A percentile compares a stretch with the other conserved stretches of the same genome.
These are phyloP conservation scores for Stachybotrys chartarum DNA, from an alignment of 2,329 filamentous ascomycete genomes.

Conservation along the genomic window DNA sequence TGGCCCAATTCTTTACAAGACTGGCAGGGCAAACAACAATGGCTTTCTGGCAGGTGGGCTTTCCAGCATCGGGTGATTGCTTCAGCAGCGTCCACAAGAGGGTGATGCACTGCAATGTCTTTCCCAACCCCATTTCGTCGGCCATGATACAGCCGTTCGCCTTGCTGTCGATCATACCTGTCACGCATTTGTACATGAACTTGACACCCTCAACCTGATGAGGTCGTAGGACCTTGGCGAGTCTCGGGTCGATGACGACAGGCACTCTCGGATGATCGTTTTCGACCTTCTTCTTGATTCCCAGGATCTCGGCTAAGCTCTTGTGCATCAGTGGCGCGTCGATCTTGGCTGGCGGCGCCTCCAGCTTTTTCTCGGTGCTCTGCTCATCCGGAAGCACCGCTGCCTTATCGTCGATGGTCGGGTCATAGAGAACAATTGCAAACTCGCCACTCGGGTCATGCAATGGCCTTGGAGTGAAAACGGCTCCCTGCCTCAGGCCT, in stretches of 20 bases:
- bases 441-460: slow-evolving; percentile 96
- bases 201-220: slow-evolving; percentile 98
- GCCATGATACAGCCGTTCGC: slow-evolving; percentile 99
- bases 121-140: slow-evolving; percentile 96
- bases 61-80: slow-evolving; percentile 92
- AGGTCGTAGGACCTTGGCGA: slow-evolving; percentile 84
- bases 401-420: slow-evolving; percentile 81
- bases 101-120: slow-evolving; percentile 94
- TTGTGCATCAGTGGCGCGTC: slow-evolving; percentile 85
- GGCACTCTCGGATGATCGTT: slow-evolving; percentile 81
- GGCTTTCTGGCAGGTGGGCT: slow-evolving; percentile 87
- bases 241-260: slow-evolving; percentile 87
- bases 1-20: slow-evolving; percentile 96
- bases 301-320: slow-evolving; percentile 89
- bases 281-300: slow-evolving; percentile 84
- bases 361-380: slow-evolving; percentile 20
- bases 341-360: slow-evolving; percentile 42
- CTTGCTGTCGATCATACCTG: slow-evolving; percentile 88
- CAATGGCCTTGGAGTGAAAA: slow-evolving; percentile 80
- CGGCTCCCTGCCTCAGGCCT: slow-evolving; percentile 75
- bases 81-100: slow-evolving; percentile 96
- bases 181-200: slow-evolving; percentile 92
- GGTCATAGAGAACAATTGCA: slow-evolving; percentile 91
- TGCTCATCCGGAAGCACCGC: slow-evolving; percentile 31
- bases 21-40: slow-evolving; percentile 96